A percentile compares a stretch with the other conserved stretches of the same genome.
phyloP scores from a whole-genome alignment of 2,329 filamentous ascomycete genomes.

The Rhexocercosporidium sp. region DNA sequence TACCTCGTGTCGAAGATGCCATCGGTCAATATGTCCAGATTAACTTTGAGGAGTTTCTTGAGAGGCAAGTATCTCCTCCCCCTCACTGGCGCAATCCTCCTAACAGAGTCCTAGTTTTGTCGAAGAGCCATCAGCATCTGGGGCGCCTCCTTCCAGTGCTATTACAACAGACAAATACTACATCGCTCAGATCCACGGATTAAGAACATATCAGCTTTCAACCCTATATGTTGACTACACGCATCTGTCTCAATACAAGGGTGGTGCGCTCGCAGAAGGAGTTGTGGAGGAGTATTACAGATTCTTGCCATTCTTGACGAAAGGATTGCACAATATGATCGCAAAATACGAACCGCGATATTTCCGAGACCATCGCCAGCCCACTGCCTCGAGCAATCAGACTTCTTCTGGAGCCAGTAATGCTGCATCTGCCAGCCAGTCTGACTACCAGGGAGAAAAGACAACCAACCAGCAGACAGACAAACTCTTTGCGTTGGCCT shows the following conservation, averaged over 20 bases:
- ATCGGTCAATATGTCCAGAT: slow-evolving; percentile 77
- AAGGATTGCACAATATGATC: slow-evolving; percentile 89
- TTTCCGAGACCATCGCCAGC: slow-evolving; percentile 89
- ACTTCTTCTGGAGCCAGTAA: slow-evolving; percentile 71
- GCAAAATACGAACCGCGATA: slow-evolving; percentile 94
- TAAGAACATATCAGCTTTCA: slow-evolving; percentile 76
- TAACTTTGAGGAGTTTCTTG: slow-evolving; percentile 80
- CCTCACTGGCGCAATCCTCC: slow-evolving; percentile 8
- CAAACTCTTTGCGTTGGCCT: slow-evolving; percentile 83
- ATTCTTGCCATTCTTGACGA: slow-evolving; percentile 88
- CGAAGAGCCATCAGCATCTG: slow-evolving; percentile 70
- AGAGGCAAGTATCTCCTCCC: slow-evolving; percentile 64
- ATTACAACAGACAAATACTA: slow-evolving; percentile 83
- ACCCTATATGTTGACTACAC: slow-evolving; percentile 88
- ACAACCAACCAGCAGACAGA: slow-evolving; percentile 95
- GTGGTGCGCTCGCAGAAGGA: slow-evolving; percentile 82
- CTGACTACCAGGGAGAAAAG: slow-evolving; percentile 69
- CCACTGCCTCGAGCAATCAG: slow-evolving; percentile 74
- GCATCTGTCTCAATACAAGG: slow-evolving; percentile 78
- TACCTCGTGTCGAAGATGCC: slow-evolving; percentile 77
- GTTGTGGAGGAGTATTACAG: slow-evolving; percentile 93
- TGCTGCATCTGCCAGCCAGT: slow-evolving; percentile 64
- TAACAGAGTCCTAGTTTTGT: slow-evolving; percentile 56
- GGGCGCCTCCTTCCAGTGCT: slow-evolving; percentile 69
- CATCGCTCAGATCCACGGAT: slow-evolving; percentile 79